Evolutionary conservation across 73 alveolate species (phyloP), one percentile per base, ranked within the genome.

Genomic region (Paramecium pentaurelia): DNA sequence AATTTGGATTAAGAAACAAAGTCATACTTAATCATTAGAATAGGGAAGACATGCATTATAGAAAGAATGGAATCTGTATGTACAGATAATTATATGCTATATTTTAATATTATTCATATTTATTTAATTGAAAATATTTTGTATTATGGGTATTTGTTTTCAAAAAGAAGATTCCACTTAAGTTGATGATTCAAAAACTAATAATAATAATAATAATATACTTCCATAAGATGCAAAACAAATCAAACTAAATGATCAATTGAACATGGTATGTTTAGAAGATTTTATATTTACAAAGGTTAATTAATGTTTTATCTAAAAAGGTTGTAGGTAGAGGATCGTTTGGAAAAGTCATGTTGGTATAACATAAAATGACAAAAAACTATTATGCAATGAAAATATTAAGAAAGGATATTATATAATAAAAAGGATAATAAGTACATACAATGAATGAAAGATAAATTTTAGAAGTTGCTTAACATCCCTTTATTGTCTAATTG

Each of bases 401-500:
- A 42, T 89, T 87, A 25, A 14, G 83, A 34, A 87, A 87, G 73
- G 86, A 87, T 44, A 25, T 73, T 18, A 87, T 87, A 30, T 34
- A 87, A 6, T 25, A 87, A 44, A 77, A 87, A 64, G 71, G 88
- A 36, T 22, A 87, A 60, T 30, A 64, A 38, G 93, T 93, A 64
- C 95, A 95, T 83, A 96, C 98, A 2, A 51, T 94, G 36, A 93
- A 95, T 11, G 98, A 95, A 87, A 83, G 98, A 73, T 85, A 94
- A 60, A 93, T 95, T 9, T 94, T 95, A 92, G 94, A 95, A 51
- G 93, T 86, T 71, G 95, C 95, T 14, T 86, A 94, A 32, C 96
- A 96, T 60, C 98, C 98, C 14, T 97, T 93, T 92, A 93, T 97
- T 32, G 92, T 96, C 40, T 86, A 95, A 73, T 88, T 97, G 73